These are phyloP conservation scores for Nitzschia putrida DNA, from an alignment of 108 stramenopile genomes.

Conservation along the genomic window DNA sequence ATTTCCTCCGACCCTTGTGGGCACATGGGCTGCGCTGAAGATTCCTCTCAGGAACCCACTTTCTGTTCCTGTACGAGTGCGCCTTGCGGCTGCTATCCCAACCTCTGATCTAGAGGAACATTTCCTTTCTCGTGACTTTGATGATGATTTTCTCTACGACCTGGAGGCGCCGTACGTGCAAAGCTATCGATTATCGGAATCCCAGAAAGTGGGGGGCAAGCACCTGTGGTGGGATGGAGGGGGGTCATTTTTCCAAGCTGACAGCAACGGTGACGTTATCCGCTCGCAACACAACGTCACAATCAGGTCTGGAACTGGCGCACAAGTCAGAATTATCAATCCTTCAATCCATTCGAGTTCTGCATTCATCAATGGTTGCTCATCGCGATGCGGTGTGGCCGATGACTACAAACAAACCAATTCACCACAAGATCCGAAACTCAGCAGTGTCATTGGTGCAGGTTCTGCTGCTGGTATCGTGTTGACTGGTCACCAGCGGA, in stretches of 20 bases:
- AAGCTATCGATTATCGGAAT: conserved; percentile 2
- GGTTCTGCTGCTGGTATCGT: conserved; percentile 56
- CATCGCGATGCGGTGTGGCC: conserved; percentile 61
- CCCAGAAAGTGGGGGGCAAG: conserved; percentile 9
- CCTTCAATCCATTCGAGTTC: conserved; percentile 66
- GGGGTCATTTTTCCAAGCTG: conserved; percentile 63
- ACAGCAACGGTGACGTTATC: conserved; percentile 62
- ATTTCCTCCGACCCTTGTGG: conserved; percentile 63
- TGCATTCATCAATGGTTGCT: conserved; percentile 72
- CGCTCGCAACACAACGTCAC: conserved; percentile 76
- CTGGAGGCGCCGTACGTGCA: conserved; percentile 37
- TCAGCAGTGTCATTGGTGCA: conserved; percentile 67
- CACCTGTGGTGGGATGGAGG: conserved; percentile 76
- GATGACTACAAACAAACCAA: conserved; percentile 19
- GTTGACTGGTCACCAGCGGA: conserved; percentile 47
- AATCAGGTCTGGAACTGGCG: conserved; percentile 61
- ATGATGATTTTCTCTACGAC: conserved; percentile 2
- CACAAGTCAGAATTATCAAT: conserved; percentile 60
- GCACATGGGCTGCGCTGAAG: conserved; percentile 30
- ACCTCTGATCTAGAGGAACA: conserved; percentile 1
- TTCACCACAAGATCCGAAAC: background rate
- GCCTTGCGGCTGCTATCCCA: conserved; percentile 46
- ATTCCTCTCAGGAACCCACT: conserved; percentile 73
- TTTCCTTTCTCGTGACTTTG: background rate
- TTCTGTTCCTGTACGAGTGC: conserved; percentile 61